Evolutionary conservation across 441 rosid species (phyloP), one percentile per base, ranked within the genome.

Genomic region (Syzygium malaccense): DNA sequence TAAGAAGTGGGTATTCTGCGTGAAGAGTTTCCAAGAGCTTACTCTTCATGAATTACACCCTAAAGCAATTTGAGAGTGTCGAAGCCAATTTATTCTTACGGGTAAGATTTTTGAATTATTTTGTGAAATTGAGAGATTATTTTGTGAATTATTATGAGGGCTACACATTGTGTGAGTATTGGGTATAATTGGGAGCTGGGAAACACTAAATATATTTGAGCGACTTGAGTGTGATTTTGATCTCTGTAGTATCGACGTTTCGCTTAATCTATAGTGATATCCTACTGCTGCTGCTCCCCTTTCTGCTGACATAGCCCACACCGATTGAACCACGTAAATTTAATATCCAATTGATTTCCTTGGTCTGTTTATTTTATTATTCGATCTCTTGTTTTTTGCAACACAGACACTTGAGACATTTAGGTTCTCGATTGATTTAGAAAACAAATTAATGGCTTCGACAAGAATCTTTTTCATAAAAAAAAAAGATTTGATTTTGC

Each of bases 221-320:
- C 3, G 26, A 68, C 6, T 68, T 2, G 1, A 33, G 14, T 33
- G 14, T 1, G 8, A 1, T 68, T 19, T 32, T 20, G 37, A 19
- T 68, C 25, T 68, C 8, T 4, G 1, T 5, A 19, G 7, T 33
- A 68, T 33, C 14, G 1, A 7, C 7, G 7, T 41, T 41, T 41
- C 45, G 3, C 7, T 20, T 68, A 45, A 19, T 68, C 14, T 19
- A 33, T 68, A 9, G 26, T 33, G 37, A 13, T 26, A 68, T 68
- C 41, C 0, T 68, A 0, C 3, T 1, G 4, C 0, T 33, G 4
- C 26, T 32, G 4, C 0, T 33, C 4, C 26, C 18, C 14, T 68
- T 68, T 3, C 10, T 6, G 10, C 10, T 3, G 26, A 68, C 1
- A 1, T 19, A 10, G 0, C 13, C 33, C 1, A 19, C 7, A 33